Conservation (phyloP, 1,139 yeast species). For the Protomyces macrosporus region DNA sequence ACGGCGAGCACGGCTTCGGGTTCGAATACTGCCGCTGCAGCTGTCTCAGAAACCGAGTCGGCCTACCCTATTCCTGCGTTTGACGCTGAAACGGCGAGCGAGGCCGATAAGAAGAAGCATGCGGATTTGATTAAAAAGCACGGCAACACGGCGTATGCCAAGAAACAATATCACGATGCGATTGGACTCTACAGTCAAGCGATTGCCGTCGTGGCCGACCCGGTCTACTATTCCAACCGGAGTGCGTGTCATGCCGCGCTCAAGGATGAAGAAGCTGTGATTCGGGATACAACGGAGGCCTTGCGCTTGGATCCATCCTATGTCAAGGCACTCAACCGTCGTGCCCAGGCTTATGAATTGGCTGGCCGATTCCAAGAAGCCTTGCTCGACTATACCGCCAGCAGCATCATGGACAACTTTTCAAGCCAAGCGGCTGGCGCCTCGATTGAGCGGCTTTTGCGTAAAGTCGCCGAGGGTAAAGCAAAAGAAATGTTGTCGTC, state of each 20-base stretch:
- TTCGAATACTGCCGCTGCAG: neutral
- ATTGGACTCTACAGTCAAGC: constrained; percentile 75
- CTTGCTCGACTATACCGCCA: constrained; percentile 83
- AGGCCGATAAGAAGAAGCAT: constrained; percentile 42
- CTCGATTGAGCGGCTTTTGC: constrained; percentile 80
- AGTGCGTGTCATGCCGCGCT: constrained; percentile 91
- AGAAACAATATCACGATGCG: constrained; percentile 65
- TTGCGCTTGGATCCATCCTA: constrained; percentile 81
- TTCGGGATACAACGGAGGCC: constrained; percentile 83
- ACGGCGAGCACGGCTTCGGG: neutral
- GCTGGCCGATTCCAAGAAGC: constrained; percentile 76
- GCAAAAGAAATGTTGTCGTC: constrained; percentile 49
- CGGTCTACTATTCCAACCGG: constrained; percentile 84
- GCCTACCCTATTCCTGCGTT: constrained; percentile 1
- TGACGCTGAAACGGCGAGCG: constrained; percentile 13
- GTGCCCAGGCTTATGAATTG: constrained; percentile 72
- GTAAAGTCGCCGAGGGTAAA: constrained; percentile 55
- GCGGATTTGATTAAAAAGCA: constrained; percentile 78
- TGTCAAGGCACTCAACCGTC: constrained; percentile 74
- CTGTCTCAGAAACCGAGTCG: neutral
- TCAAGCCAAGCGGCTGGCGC: constrained; percentile 72
- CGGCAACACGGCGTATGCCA: constrained; percentile 76
- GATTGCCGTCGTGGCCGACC: constrained; percentile 58
- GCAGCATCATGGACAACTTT: constrained; percentile 46
- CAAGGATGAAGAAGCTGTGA: constrained; percentile 70